Base-by-base conservation (phyloP, 78 protist genomes). In the Isochrysis galbana region DNA sequence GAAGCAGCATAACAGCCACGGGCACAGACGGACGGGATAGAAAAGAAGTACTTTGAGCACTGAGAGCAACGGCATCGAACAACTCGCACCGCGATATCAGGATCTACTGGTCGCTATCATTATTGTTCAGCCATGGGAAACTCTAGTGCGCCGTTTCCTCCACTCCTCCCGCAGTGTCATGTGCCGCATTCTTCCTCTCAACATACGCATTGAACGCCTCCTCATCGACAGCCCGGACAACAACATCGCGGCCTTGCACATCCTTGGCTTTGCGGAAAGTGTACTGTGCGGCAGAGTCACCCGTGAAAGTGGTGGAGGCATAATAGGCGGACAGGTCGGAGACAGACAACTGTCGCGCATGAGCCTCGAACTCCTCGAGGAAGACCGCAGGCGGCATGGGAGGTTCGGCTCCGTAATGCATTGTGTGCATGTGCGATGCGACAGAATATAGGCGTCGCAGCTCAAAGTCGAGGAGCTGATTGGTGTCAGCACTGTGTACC, bases 381-480 rank as follows among this genome's bases (percentile, higher is more conserved):
- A 21, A 2, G 41, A 61, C 32, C 34, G 78, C 0, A 2, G 45
- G 22, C 26, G 14, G 21, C 47, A 36, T 0, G 32, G 1, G 77
- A 5, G 46, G 45, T 23, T 45, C 91, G 51, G 34, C 44, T 11
- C 44, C n/a, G 26, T 45, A 34, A 25, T 0, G 44, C 69, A 29
- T 4, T 11, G 32, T 14, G 32, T 29, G 39, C 39, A n/a, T 26
- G n/a, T 29, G 11, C 42, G 38, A 0, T 1, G 89, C 89, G 26
- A 1, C 82, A 92, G 32, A 42, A 38, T 1, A 54, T 44, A 19
- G 54, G 34, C 46, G 25, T 39, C 46, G 34, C 22, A 97, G 96
- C 32, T 84, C 7, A 93, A 91, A 90, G 54, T 84, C 29, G 80
- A 98, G 91, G 32, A 98, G 96, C 92, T 95, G 94, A 94, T 96